Percentiles rank a stretch among this genome's conserved stretches.
Evolutionary conservation across 306 rosid species (phyloP).

Genomic region (Psophocarpus tetragonolobus): DNA sequence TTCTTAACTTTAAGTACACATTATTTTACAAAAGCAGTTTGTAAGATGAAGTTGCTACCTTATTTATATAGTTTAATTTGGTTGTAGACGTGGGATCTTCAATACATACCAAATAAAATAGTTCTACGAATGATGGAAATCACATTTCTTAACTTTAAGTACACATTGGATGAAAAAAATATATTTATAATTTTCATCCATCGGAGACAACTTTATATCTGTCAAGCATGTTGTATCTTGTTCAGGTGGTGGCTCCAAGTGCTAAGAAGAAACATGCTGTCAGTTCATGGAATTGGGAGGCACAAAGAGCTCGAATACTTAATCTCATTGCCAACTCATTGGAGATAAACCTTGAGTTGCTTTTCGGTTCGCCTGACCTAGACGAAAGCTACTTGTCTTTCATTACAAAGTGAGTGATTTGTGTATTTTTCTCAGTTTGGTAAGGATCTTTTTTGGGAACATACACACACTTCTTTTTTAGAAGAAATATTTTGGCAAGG

Average conservation of each 20-base stretch:
- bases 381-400: conserved; percentile 82
- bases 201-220: too few species aligned
- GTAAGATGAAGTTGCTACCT: too few species aligned
- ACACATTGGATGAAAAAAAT: too few species aligned
- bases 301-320: conserved; percentile 79
- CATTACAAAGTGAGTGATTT: conserved; percentile 65
- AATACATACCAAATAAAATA: too few species aligned
- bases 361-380: conserved; percentile 73
- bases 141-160: too few species aligned
- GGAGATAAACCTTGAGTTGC: conserved; percentile 79
- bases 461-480: neutral
- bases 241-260: conserved; percentile 62
- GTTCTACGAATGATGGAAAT: too few species aligned
- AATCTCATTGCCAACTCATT: conserved; percentile 83
- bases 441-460: neutral
- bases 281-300: conserved; percentile 89
- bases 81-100: too few species aligned
- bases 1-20: too few species aligned
- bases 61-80: too few species aligned
- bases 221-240: neutral
- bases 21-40: too few species aligned
- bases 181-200: too few species aligned
- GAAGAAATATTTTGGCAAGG: neutral
- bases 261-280: conserved; percentile 61
- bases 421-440: neutral